Base-by-base conservation (phyloP, 2,329 filamentous ascomycete species). In the Ophiocordyceps camponoti-floridani region DNA sequence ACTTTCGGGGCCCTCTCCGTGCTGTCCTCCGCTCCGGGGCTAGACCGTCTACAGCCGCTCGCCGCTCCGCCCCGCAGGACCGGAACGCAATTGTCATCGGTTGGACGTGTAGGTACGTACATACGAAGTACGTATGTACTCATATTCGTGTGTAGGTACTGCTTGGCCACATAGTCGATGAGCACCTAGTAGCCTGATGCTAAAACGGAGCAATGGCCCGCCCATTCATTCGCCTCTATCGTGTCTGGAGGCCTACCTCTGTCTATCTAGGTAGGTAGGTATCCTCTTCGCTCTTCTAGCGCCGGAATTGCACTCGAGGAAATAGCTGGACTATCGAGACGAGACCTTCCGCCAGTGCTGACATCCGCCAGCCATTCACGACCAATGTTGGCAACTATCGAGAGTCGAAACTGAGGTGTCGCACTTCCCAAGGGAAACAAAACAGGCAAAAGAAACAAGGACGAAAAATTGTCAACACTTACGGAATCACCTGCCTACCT, bases 21-120 rank as follows among this genome's bases (percentile, higher is more conserved):
- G 9, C 12, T 30, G 8, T 8, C 28, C 28, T 30, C 28, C 28
- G 28, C 28, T 12, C n/a, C n/a, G 12, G 35, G 12, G 28, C 40
- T 11, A 31, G n/a, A 14, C 27, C 27, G 16, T 4, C 41, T 18
- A 33, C 35, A 40, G 10, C 40, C 37, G 26, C 41, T 26, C 44
- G 26, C 33, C 18, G 16, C 26, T 41, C 41, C 23, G 44, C 44
- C 44, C 44, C 44, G 41, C 44, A 23, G 40, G 44, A 40, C 12
- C 40, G 40, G 44, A 33, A 45, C 26, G 19, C 10, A 18, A 41
- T 26, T 16, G n/a, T 23, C 37, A 40, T n/a, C 37, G 28, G 28
- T 9, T n/a, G n/a, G n/a, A n/a, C n/a, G n/a, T n/a, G n/a, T n/a
- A n/a, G n/a, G n/a, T n/a, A n/a, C n/a, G n/a, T n/a, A n/a, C n/a